Base-by-base conservation (phyloP, 192 early-diverging fungal species). In the Coemansia sp. region DNA sequence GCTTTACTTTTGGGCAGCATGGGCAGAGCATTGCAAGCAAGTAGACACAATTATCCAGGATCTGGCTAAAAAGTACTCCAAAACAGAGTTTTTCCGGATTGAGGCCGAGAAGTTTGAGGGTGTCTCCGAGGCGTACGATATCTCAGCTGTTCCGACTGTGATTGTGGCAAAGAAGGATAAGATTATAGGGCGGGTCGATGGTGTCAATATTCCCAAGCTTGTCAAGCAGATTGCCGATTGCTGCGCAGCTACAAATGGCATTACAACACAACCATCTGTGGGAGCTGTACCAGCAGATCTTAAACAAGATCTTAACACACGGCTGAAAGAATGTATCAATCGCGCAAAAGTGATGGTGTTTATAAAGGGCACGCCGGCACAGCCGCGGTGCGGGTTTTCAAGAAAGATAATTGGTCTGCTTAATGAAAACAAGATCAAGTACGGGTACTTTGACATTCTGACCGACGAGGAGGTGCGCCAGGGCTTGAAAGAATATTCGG, bases 351-450 rank as follows among this genome's bases (percentile, higher is more conserved):
- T 98, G 4, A 95, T 98, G 94, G 78, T 95, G n/a, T 97, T 97
- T 75, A 95, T 98, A 65, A 98, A 98, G 76, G 96, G 96, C 27
- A 94, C 92, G 14, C 93, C 96, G 10, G 81, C 85, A 19, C 86
- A 89, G 72, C 96, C 96, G n/a, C 85, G 91, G 14, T 98, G 96
- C 75, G 95, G 95, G 9, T 98, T 98, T 69, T 93, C 90, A 59
- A 88, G 83, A 77, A 87, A 92, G 78, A 66, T 93, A 63, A 78
- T 98, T 23, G 85, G 84, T 21, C 61, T 98, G 53, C 82, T 98
- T 60, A 85, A 88, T 36, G 89, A 93, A 63, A 84, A 89, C 32
- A 57, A 50, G 27, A 59, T 66, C 39, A 66, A 66, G 56, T 66
- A 66, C 42, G 94, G 93, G 22, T 87, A 88, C 58, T 97, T 95